Evolutionary conservation across 2,329 filamentous ascomycete species (phyloP).

Genomic region (Epichloe sylvatica): DNA sequence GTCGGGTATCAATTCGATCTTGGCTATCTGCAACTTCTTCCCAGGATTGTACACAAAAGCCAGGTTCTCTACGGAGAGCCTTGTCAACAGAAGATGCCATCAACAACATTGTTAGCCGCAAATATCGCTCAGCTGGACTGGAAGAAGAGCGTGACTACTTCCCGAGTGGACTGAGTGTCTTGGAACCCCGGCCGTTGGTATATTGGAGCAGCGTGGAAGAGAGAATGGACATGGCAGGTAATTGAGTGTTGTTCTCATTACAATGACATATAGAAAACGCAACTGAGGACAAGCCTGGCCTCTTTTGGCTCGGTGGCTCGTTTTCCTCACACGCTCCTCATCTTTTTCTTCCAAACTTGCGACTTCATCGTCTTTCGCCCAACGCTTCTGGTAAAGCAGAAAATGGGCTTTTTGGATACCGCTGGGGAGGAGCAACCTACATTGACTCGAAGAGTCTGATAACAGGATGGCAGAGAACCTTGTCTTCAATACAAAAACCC

Average conservation of each 20-base stretch:
- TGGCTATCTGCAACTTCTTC: not conserved
- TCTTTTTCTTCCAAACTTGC: no score
- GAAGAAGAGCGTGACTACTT: constrained; percentile 43
- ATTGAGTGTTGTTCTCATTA: not conserved
- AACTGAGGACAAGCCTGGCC: no score
- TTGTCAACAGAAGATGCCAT: constrained; percentile 36
- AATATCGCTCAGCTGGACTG: constrained; percentile 41
- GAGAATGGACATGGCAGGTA: constrained; percentile 29
- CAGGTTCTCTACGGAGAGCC: constrained; percentile 21
- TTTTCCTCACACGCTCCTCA: no score
- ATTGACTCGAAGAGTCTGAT: no score
- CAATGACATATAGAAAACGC: not conserved
- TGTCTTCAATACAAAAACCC: no score
- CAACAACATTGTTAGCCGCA: constrained; percentile 45
- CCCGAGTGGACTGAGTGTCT: constrained; percentile 37
- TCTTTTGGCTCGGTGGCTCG: no score
- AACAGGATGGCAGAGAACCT: no score
- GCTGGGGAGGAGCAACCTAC: no score
- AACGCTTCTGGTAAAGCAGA: no score
- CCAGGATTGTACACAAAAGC: not conserved
- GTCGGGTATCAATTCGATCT: not conserved
- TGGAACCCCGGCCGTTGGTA: constrained; percentile 48
- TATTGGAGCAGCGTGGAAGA: constrained; percentile 52
- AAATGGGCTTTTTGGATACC: no score
- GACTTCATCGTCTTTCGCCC: no score